Evolutionary conservation across 768 basidiomycete species (phyloP).

Genomic region (Kwoniella dejecticola): DNA sequence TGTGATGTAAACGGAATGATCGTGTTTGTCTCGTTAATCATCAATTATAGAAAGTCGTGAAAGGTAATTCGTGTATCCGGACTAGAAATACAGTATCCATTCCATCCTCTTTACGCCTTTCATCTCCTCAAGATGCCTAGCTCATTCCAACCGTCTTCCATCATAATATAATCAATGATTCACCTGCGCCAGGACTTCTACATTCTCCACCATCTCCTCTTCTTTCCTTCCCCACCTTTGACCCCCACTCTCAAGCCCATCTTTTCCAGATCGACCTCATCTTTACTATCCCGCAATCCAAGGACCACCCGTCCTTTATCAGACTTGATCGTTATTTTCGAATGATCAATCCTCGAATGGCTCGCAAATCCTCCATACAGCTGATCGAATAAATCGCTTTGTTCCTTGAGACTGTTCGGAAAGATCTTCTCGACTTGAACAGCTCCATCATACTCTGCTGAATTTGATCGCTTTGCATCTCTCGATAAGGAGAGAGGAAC

Average conservation of each 20-base stretch:
- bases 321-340: constrained; percentile 34
- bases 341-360: constrained; percentile 33
- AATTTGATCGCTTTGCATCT: constrained; percentile 14
- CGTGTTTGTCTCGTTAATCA: too few relatives aligned
- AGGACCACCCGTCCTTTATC: constrained; percentile 37
- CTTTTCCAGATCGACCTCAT: constrained; percentile 35
- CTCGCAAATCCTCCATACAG: constrained; percentile 28
- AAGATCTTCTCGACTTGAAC: constrained; percentile 27
- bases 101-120: constrained; percentile 42
- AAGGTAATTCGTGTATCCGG: neutral
- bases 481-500: constrained; percentile 20
- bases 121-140: too few relatives aligned
- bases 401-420: constrained; percentile 26
- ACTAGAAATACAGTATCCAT: neutral
- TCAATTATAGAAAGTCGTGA: neutral
- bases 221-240: constrained; percentile 28
- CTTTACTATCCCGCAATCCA: constrained; percentile 39
- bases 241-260: constrained; percentile 41
- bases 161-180: too few relatives aligned
- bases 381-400: constrained; percentile 35
- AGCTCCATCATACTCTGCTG: constrained; percentile 20
- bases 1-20: too few relatives aligned
- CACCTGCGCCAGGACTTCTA: too few relatives aligned
- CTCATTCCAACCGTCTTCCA: too few relatives aligned
- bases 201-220: constrained; percentile 38